Evolutionary conservation across 805 yeast genomes (phyloP).

Genomic region (Pichia nakasei): DNA sequence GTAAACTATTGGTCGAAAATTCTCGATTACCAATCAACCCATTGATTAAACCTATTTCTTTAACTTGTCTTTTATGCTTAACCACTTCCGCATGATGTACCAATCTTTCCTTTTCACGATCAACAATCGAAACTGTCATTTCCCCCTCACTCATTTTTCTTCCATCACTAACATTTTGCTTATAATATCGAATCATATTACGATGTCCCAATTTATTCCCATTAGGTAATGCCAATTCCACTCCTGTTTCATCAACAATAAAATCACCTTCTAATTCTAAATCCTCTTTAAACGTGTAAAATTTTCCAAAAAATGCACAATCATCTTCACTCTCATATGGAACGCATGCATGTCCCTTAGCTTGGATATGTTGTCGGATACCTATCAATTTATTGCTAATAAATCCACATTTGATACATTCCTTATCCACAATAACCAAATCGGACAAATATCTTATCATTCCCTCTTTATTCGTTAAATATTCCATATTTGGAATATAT

Average conservation of each 20-base stretch:
- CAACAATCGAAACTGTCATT: conserved; percentile 34
- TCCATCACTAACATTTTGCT: conserved; percentile 47
- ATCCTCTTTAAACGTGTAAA: conserved; percentile 59
- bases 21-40: conserved; percentile 21
- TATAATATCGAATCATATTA: conserved; percentile 54
- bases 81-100: conserved; percentile 8
- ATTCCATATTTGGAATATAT: conserved; percentile 75
- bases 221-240: conserved; percentile 61
- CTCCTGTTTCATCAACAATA: conserved; percentile 35
- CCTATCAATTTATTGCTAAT: conserved; percentile 74
- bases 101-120: conserved; percentile 13
- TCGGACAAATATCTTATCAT: conserved; percentile 65
- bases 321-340: conserved; percentile 82
- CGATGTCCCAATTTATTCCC: conserved; percentile 79
- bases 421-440: conserved; percentile 65
- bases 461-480: conserved; percentile 59
- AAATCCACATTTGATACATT: conserved; percentile 74
- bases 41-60: conserved; percentile 27
- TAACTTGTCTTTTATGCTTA: conserved; percentile 33
- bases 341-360: conserved; percentile 79
- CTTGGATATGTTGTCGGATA: conserved; percentile 75
- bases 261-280: conserved; percentile 16
- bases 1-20: conserved; percentile 39
- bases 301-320: conserved; percentile 56
- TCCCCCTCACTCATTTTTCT: conserved; percentile 48